Conservation (phyloP, 495 filamentous ascomycete genomes). For the Talaromyces stipitatus region DNA sequence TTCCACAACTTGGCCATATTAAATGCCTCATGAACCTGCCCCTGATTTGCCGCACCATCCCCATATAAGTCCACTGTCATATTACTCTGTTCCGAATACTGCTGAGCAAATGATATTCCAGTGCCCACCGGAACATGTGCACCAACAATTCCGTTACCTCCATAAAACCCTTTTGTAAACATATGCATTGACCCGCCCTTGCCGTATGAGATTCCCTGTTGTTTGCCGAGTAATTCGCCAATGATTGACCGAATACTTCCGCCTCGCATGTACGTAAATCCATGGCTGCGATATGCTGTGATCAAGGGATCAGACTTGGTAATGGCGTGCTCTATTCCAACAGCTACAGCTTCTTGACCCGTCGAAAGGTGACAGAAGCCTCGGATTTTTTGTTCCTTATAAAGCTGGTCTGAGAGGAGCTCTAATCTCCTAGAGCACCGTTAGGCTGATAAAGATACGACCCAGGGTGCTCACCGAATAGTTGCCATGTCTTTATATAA, state of each 20-base stretch:
- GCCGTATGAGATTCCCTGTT: constrained; percentile 2
- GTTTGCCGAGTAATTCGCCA: constrained; percentile 2
- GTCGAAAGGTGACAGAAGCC: constrained; percentile 26
- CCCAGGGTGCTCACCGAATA: constrained; percentile 4
- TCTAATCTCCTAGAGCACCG: constrained; percentile 13
- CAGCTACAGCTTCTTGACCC: constrained; percentile 12
- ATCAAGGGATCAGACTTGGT: constrained; percentile 3
- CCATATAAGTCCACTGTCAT: constrained; percentile 5
- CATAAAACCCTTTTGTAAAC: constrained; percentile 5
- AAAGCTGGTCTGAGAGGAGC: constrained; percentile 16
- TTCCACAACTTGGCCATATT: constrained; percentile 48
- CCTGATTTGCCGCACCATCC: constrained; percentile 65
- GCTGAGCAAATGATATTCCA: neutral
- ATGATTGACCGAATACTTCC: neutral
- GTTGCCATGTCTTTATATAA: constrained; percentile 16
- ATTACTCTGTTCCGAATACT: neutral
- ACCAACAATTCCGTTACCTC: constrained; percentile 1
- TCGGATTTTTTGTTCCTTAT: constrained; percentile 27
- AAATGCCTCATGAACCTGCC: constrained; percentile 98
- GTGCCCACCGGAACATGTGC: constrained; percentile 45
- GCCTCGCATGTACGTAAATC: constrained; percentile 3
- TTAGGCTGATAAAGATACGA: neutral
- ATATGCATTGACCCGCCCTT: constrained; percentile 3
- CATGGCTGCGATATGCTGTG: constrained; percentile 4
- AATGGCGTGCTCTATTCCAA: constrained; percentile 9